Percentiles rank a stretch among this genome's conserved stretches.
These are phyloP conservation scores for Micromonas pusilla DNA, from an alignment of 139 green algal genomes.

Conservation along the genomic window DNA sequence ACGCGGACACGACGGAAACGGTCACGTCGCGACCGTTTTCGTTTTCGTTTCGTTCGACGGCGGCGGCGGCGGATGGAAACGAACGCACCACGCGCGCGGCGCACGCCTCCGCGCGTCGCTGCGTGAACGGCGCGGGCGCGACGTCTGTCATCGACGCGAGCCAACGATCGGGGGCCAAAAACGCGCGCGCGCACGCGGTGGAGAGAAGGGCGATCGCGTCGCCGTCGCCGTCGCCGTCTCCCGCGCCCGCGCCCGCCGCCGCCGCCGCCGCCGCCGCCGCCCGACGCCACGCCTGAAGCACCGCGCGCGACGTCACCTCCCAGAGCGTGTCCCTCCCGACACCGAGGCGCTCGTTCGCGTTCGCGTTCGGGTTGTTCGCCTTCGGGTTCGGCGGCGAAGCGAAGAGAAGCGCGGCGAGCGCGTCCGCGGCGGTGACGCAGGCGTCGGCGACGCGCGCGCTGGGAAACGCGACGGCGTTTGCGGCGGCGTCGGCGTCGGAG, in stretches of 20 bases:
- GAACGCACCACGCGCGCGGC: background rate
- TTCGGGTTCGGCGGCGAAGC: background rate
- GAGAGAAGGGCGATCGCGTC: too few relatives aligned
- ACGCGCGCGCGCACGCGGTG: background rate
- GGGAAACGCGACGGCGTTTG: background rate
- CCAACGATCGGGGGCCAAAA: background rate
- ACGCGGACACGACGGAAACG: too few relatives aligned
- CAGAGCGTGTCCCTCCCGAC: too few relatives aligned
- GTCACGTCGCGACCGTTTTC: too few relatives aligned
- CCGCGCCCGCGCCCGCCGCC: background rate
- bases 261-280: background rate
- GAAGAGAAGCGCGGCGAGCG: background rate
- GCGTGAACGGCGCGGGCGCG: slow-evolving; percentile 1
- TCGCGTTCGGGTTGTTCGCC: too few relatives aligned
- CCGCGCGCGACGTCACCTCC: background rate
- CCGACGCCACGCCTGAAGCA: background rate
- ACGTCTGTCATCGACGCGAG: background rate
- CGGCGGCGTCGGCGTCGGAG: background rate
- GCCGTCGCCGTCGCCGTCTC: too few relatives aligned
- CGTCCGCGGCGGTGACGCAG: background rate
- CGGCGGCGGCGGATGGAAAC: background rate
- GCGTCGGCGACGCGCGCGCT: background rate
- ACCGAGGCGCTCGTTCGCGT: too few relatives aligned
- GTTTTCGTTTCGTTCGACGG: too few relatives aligned
- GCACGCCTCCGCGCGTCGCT: background rate